Percentiles rank a stretch among this genome's conserved stretches.
These are phyloP conservation scores for Artemisia tridentata DNA, from an alignment of 129 eudicot species.

Conservation along the genomic window DNA sequence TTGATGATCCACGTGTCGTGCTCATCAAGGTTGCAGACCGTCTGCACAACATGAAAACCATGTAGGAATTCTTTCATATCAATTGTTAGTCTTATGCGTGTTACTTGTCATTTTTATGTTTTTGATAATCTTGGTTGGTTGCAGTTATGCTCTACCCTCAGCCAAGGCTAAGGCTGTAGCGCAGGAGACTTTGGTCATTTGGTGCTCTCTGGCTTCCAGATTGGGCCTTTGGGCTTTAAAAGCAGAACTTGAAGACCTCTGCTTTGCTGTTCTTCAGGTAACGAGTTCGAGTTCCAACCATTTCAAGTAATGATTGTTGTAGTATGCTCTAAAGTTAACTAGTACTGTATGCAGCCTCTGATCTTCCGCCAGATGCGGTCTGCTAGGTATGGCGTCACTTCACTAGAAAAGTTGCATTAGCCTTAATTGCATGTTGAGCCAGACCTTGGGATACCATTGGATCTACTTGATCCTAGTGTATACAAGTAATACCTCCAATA, in stretches of 20 bases:
- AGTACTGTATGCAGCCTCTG: conserved; percentile 65
- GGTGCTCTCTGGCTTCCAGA: conserved; percentile 99
- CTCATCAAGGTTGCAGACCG: conserved; percentile 99
- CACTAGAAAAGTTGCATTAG: conserved; percentile 82
- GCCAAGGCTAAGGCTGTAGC: conserved; percentile 96
- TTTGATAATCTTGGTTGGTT: conserved; percentile 14
- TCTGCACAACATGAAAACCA: conserved; percentile 99
- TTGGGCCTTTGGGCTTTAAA: conserved; percentile 96
- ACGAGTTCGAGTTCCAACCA: background rate
- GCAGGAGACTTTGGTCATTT: conserved; percentile 84
- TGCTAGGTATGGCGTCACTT: conserved; percentile 59
- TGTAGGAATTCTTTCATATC: conserved; percentile 42
- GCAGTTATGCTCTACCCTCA: conserved; percentile 80
- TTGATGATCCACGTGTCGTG: conserved; percentile 98
- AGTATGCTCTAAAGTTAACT: conserved; percentile 15
- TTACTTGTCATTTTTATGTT: conserved; percentile 6
- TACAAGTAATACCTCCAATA: conserved; percentile 62
- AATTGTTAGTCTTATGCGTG: background rate
- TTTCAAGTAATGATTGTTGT: conserved; percentile 5
- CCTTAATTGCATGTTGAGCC: conserved; percentile 89
- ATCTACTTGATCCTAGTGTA: conserved; percentile 94
- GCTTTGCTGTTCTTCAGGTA: conserved; percentile 96
- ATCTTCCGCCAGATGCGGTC: conserved; percentile 30
- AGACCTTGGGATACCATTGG: conserved; percentile 96
- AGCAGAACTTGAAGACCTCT: conserved; percentile 96